phyloP scores from a whole-genome alignment of 495 filamentous ascomycete species.

The Melanomma pulvis-pyrius region DNA sequence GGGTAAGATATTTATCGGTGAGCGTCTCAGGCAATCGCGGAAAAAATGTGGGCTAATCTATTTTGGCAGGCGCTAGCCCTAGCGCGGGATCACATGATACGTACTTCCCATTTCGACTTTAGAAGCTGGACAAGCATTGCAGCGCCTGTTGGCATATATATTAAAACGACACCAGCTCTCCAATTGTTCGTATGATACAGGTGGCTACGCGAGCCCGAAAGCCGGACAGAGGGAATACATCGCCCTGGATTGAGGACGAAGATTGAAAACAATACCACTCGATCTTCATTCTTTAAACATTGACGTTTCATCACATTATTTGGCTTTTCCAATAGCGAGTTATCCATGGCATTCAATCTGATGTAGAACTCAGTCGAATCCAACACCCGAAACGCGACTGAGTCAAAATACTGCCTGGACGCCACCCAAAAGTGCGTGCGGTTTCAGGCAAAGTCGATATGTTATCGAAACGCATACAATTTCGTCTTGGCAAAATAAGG shows the following conservation, averaged over 20 bases:
- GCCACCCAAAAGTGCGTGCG: background rate
- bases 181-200: background rate
- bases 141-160: background rate
- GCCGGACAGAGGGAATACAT: too few relatives aligned
- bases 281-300: background rate
- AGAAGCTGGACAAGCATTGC: background rate
- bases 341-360: background rate
- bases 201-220: too few relatives aligned
- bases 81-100: background rate
- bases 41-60: background rate
- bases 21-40: background rate
- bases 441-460: constrained; percentile 9
- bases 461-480: constrained; percentile 12
- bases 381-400: background rate
- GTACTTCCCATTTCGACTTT: background rate
- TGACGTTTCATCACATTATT: too few relatives aligned
- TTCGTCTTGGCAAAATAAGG: background rate
- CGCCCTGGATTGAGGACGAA: too few relatives aligned
- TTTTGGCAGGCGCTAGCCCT: background rate
- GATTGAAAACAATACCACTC: too few relatives aligned
- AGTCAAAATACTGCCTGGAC: background rate
- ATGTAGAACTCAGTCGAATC: background rate
- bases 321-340: background rate
- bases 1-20: constrained; percentile 11
- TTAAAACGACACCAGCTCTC: background rate